Evolutionary conservation across 1,284 basidiomycete genomes (phyloP).

Genomic region (Fomes fomentarius): DNA sequence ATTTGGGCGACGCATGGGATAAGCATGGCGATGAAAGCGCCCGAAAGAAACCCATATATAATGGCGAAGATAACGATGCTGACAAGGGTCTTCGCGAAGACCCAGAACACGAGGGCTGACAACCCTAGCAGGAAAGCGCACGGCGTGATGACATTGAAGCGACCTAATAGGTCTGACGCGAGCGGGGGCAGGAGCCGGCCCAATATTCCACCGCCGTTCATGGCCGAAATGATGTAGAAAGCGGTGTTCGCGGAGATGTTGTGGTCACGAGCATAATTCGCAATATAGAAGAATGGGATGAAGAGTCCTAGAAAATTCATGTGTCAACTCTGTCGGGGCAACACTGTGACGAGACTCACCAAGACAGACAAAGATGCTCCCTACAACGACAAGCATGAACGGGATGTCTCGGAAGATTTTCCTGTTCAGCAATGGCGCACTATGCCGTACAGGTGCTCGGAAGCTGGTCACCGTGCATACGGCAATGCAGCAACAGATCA

Average conservation of each 20-base stretch:
- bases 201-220: conserved; percentile 60
- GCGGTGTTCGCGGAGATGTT: conserved; percentile 10
- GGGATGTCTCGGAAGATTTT: conserved; percentile 31
- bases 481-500: conserved; percentile 27
- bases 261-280: conserved; percentile 20
- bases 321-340: background rate
- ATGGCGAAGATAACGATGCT: conserved; percentile 51
- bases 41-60: conserved; percentile 46
- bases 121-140: conserved; percentile 54
- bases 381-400: conserved; percentile 32
- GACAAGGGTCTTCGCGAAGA: conserved; percentile 23
- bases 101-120: conserved; percentile 22
- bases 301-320: conserved; percentile 40
- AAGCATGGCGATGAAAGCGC: conserved; percentile 28
- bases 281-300: conserved; percentile 47
- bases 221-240: conserved; percentile 51
- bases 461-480: conserved; percentile 45
- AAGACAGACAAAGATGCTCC: conserved; percentile 34
- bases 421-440: conserved; percentile 27
- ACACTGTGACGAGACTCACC: conserved; percentile 7
- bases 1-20: conserved; percentile 38
- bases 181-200: conserved; percentile 63
- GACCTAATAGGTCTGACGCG: conserved; percentile 60
- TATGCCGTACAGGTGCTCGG: conserved; percentile 1
- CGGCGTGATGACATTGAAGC: conserved; percentile 42